Evolutionary conservation across 768 basidiomycete species (phyloP), one percentile per base, ranked within the genome.

Genomic region (Atractiella rhizophila): DNA sequence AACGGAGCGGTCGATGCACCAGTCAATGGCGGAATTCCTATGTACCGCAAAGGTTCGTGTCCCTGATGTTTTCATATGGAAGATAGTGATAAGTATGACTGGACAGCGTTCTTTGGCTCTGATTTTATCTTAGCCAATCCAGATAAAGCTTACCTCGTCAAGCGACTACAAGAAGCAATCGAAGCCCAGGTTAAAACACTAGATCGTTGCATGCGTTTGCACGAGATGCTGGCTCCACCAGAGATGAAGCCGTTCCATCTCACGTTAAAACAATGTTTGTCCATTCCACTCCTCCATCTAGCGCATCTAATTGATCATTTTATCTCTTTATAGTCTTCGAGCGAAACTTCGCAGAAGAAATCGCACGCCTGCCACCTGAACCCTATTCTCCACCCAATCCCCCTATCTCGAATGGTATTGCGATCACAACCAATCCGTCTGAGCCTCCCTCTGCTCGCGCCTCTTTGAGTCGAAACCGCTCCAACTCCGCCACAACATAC

Each of bases 191-290:
- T 78, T 43, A 43, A 66, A 56, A 69, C 75, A 36, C 76, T 94
- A 36, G 76, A 83, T 47, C 70, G 68, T 39, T 85, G 81, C 54
- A 65, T 94, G 39, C 71, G 69, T 50, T 66, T 94, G 5, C 85
- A 96, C 54, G 73, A 71, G 2, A 66, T 71, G 33, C 60, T 88
- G 24, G 85, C 82, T 54, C 70, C 79, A 0, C 68, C 71, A 11
- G 82, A 85, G 56, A 88, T 91, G 68, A 61, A 76, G n/a, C 68
- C 73, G 4, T 94, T 94, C 67, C 86, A 96, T 55, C 73, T 75
- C 44, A 82, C 81, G 0, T 64, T 96, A 33, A 74, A 79, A 55
- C 48, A 48, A 36, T 60, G 59, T 61, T 25, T 43, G 58, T 56
- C 9, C 0, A 4, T 31, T 26, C 8, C 2, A 6, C 18, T 4